Evolutionary conservation across 176 grass and related monocot genomes (phyloP).

Genomic region (Otatea glauca): DNA sequence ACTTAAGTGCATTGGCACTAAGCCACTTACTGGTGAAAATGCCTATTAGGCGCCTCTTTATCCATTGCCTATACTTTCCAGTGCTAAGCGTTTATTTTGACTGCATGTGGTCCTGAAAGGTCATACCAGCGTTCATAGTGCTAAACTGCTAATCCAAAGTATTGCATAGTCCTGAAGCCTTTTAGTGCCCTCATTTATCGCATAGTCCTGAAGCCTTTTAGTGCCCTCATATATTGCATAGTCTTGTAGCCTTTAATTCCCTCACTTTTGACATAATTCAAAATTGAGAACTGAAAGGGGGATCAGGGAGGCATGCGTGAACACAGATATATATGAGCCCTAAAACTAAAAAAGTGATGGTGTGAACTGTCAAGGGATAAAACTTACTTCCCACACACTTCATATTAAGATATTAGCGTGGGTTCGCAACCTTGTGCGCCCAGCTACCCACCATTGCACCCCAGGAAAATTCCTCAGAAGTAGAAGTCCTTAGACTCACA

Average conservation of each 20-base stretch:
- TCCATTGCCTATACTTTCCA: not conserved
- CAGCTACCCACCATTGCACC: too few species aligned
- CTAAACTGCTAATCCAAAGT: not conserved
- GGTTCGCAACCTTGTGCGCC: too few species aligned
- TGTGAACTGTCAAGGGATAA: too few species aligned
- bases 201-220: not conserved
- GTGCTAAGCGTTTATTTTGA: slow-evolving; percentile 14
- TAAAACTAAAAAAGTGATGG: not conserved
- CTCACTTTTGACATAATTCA: not conserved
- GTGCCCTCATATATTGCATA: not conserved
- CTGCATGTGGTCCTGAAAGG: slow-evolving; percentile 15
- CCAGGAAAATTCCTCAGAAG: too few species aligned
- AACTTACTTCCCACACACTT: too few species aligned
- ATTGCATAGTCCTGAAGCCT: not conserved
- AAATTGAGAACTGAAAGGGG: not conserved
- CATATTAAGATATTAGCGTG: too few species aligned
- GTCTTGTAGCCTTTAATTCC: not conserved
- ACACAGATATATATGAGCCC: not conserved
- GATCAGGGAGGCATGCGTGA: not conserved
- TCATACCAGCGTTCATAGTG: slow-evolving; percentile 6
- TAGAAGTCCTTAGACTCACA: not conserved
- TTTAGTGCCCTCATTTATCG: not conserved
- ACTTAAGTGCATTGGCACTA: not conserved
- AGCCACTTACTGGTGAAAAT: not conserved
- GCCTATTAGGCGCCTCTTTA: not conserved